Conservation (phyloP, 2,329 filamentous ascomycete genomes). For the Ambrosiella beaveri region DNA sequence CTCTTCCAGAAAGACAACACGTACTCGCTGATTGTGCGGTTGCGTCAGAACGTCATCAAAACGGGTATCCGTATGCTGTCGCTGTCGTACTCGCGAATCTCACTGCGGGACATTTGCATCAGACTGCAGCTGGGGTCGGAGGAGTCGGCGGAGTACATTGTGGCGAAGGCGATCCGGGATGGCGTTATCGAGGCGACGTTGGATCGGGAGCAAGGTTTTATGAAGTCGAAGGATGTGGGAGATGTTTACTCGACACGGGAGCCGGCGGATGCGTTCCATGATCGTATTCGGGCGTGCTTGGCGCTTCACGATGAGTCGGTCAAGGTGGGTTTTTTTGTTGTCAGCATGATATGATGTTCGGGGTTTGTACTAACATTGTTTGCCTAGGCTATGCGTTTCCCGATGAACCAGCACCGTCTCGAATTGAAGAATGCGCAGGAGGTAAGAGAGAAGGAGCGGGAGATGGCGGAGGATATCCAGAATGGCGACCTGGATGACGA, state of each 20-base stretch:
- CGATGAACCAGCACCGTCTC: conserved; percentile 95
- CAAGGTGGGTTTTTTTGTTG: conserved; percentile 45
- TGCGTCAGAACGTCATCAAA: conserved; percentile 98
- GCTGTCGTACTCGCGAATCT: conserved; percentile 92
- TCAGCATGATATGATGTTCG: neutral
- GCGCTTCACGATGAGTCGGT: conserved; percentile 93
- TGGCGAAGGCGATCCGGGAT: conserved; percentile 93
- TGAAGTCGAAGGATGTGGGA: conserved; percentile 95
- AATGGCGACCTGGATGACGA: conserved; percentile 95
- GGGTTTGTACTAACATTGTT: neutral
- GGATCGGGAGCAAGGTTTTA: conserved; percentile 87
- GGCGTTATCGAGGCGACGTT: conserved; percentile 91
- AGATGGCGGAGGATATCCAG: conserved; percentile 97
- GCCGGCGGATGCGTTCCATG: conserved; percentile 93
- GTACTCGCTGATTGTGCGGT: conserved; percentile 83
- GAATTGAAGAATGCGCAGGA: conserved; percentile 98
- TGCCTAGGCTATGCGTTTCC: conserved; percentile 90
- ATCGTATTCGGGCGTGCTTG: conserved; percentile 82
- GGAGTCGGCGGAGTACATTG: conserved; percentile 97
- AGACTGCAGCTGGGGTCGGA: conserved; percentile 85
- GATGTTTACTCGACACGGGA: conserved; percentile 94
- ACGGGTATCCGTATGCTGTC: conserved; percentile 99
- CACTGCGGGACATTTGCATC: conserved; percentile 90
- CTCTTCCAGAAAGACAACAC: conserved; percentile 87
- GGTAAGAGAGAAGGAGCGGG: conserved; percentile 86